phyloP scores from a whole-genome alignment of 192 early-diverging fungal species.

The Backusella morwellensis region DNA sequence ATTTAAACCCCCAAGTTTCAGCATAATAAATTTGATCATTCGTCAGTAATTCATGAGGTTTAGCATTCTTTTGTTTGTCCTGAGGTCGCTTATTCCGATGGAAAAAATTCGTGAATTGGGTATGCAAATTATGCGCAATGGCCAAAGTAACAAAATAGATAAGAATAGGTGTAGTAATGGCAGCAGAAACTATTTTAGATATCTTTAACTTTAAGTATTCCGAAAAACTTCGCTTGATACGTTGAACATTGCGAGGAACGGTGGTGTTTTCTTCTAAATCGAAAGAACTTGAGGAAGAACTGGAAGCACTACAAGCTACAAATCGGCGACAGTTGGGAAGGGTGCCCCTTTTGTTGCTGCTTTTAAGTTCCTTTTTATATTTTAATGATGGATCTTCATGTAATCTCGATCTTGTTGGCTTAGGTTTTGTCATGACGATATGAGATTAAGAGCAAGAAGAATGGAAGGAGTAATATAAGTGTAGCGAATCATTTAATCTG shows the following conservation, averaged over 20 bases:
- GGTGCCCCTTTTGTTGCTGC: neutral
- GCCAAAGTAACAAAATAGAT: neutral
- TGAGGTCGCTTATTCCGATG: neutral
- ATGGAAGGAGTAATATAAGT: neutral
- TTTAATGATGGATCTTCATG: neutral
- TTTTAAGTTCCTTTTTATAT: neutral
- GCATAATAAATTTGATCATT: slow-evolving; percentile 27
- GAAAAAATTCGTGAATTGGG: neutral
- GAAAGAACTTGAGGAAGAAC: neutral
- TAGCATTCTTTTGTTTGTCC: neutral
- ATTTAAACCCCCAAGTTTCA: slow-evolving; percentile 20
- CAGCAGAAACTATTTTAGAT: neutral
- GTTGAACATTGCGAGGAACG: neutral
- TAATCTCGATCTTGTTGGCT: neutral
- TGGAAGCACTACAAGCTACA: neutral
- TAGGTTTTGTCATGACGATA: neutral
- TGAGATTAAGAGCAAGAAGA: neutral
- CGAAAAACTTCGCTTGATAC: neutral
- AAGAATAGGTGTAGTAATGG: neutral
- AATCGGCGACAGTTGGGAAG: neutral
- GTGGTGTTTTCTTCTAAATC: neutral
- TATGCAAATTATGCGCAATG: neutral
- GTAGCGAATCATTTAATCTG: neutral
- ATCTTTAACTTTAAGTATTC: neutral
- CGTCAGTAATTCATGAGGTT: slow-evolving; percentile 17